Percentiles rank a stretch among this genome's conserved stretches.
phyloP scores from a whole-genome alignment of 2,329 filamentous ascomycete species.

The Alternaria sp. region DNA sequence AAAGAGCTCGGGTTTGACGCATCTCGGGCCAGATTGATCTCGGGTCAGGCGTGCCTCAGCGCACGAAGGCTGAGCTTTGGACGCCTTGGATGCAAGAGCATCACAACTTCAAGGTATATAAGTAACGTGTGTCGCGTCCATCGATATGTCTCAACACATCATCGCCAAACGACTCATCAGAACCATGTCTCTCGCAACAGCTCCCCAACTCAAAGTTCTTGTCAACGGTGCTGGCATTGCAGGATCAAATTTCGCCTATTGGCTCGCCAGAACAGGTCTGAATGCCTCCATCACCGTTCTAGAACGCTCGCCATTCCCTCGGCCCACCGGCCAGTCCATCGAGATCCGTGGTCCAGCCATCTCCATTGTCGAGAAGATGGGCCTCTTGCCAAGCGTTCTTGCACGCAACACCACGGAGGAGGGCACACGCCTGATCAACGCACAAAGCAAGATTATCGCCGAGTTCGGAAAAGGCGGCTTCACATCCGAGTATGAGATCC shows the following conservation, averaged over 20 bases:
- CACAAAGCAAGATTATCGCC: slow-evolving; percentile 22
- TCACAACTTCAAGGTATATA: not conserved
- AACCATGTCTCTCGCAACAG: slow-evolving; percentile 9
- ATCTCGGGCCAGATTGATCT: not conserved
- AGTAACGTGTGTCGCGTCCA: not conserved
- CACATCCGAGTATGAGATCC: slow-evolving; percentile 43
- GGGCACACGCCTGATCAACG: slow-evolving; percentile 49
- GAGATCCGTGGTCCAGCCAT: slow-evolving; percentile 54
- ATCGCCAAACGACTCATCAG: not conserved
- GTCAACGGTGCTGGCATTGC: slow-evolving; percentile 51
- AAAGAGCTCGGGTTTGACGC: not conserved
- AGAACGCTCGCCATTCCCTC: slow-evolving; percentile 49
- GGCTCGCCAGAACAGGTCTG: slow-evolving; percentile 35
- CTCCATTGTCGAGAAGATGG: slow-evolving; percentile 50
- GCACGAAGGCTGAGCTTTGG: not conserved
- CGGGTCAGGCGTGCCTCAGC: not conserved
- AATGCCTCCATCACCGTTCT: slow-evolving; percentile 51
- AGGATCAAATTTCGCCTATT: slow-evolving; percentile 46
- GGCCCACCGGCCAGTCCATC: slow-evolving; percentile 53
- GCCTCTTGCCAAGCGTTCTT: slow-evolving; percentile 47
- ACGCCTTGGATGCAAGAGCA: not conserved
- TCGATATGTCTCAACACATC: no score
- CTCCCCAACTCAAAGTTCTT: slow-evolving; percentile 36
- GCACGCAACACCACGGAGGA: slow-evolving; percentile 47
- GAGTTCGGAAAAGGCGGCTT: slow-evolving; percentile 31